Evolutionary conservation across 1,284 basidiomycete species (phyloP), one percentile per base, ranked within the genome.

Genomic region (Tilletia horrida): DNA sequence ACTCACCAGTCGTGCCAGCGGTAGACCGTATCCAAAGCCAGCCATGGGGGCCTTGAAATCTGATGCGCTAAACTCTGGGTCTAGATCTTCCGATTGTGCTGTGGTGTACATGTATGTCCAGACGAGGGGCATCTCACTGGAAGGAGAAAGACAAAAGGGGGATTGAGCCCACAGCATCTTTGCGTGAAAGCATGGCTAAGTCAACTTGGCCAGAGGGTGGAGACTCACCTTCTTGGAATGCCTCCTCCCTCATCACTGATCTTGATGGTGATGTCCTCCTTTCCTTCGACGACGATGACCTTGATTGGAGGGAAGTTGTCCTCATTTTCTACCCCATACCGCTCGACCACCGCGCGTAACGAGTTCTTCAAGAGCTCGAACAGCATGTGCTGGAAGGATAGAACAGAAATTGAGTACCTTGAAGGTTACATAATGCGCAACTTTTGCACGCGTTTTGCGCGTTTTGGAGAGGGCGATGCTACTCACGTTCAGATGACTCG

Each of bases 341-440:
- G 88, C 83, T 98, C 96, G 16, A 98, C 95, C 44, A 97, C 92
- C 3, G 96, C 95, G 62, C 95, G 90, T 7, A 99, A 86, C 25
- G 93, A 97, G 85, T 99, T 99, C 83, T 98, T 98, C 72, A 98
- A 86, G n/a, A 98, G 87, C 83, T 99, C 96, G 81, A 98, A 98
- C 74, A 91, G 88, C 84, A 99, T 97, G 83, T 98, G 95, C 70
- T 82, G 64, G 82, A 70, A 42, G 45, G 44, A 18, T 29, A 43
- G 23, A 43, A 64, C 40, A 55, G 11, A 11, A 40, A 11, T 40
- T 40, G 35, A 40, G 35, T 40, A 40, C 35, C 35, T 11, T 40
- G 35, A 40, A 40, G 35, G 68, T 43, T 44, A 35, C 11, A 35
- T 63, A 42, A 45, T 6, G 16, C 25, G 27, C 16, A 3, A 44